Conservation (phyloP, 2,329 filamentous ascomycete genomes). For the Paracamarosporium sp. region DNA sequence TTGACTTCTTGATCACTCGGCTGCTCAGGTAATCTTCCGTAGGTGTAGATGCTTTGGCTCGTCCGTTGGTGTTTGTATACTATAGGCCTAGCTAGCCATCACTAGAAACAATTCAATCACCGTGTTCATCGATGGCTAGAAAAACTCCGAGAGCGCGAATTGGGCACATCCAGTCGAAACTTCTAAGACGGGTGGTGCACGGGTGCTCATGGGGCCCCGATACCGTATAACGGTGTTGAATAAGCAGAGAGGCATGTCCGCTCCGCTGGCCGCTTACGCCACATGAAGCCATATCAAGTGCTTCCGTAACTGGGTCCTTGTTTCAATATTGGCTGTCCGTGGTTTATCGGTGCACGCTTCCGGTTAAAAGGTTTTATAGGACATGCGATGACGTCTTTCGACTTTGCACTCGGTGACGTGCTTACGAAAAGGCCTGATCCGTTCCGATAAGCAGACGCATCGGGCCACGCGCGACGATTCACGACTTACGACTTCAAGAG, state of each 20-base stretch:
- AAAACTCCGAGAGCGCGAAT: background rate
- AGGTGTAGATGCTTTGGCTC: background rate
- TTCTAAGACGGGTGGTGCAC: background rate
- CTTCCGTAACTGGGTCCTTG: background rate
- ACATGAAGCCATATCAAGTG: background rate
- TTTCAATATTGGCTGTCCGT: background rate
- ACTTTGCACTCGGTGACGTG: too few relatives aligned
- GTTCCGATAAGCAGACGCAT: too few relatives aligned
- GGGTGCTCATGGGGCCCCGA: background rate
- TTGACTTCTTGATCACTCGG: background rate
- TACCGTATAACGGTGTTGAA: conserved; percentile 13
- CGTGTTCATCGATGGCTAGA: background rate
- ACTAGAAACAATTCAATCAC: background rate
- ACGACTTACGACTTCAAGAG: too few relatives aligned
- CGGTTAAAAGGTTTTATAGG: background rate
- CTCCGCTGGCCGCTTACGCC: background rate
- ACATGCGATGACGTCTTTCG: background rate
- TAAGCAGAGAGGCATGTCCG: conserved; percentile 11
- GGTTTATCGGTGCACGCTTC: conserved; percentile 14
- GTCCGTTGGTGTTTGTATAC: background rate
- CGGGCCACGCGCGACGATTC: too few relatives aligned
- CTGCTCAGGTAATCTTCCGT: background rate
- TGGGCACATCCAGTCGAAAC: background rate
- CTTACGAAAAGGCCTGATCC: too few relatives aligned
- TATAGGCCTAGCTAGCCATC: background rate